phyloP scores from a whole-genome alignment of 2,329 filamentous ascomycete species.

The Allantophomopsis cytisporea region DNA sequence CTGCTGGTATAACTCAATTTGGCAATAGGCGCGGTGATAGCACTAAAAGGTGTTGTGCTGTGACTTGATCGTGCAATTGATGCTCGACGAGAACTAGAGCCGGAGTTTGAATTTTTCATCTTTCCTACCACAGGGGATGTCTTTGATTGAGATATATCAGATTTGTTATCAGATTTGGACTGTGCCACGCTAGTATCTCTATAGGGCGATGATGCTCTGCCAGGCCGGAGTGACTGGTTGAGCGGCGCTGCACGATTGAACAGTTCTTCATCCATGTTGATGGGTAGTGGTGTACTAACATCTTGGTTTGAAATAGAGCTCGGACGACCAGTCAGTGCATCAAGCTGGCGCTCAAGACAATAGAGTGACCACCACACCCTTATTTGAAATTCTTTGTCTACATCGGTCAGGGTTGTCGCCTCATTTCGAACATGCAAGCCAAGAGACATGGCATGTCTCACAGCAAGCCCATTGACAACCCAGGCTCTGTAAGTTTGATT shows the following conservation, averaged over 20 bases:
- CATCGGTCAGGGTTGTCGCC: slow-evolving; percentile 6
- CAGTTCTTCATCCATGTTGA: slow-evolving; percentile 9
- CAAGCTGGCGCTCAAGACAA: slow-evolving; percentile 10
- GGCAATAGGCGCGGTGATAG: slow-evolving; percentile 4
- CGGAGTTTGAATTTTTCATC: background rate
- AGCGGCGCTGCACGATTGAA: slow-evolving; percentile 2
- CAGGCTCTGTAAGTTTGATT: slow-evolving; percentile 8
- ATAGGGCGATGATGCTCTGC: too few relatives aligned
- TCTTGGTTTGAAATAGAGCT: slow-evolving; percentile 13
- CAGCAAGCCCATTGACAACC: slow-evolving; percentile 11
- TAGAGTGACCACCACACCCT: slow-evolving; percentile 15
- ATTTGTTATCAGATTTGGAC: background rate
- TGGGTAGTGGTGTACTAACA: slow-evolving; percentile 12
- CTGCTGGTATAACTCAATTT: slow-evolving; percentile 6
- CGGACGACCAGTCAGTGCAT: slow-evolving; percentile 13
- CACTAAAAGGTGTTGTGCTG: background rate
- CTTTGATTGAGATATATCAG: background rate
- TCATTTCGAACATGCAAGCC: slow-evolving; percentile 12
- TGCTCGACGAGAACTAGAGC: background rate
- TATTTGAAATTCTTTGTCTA: slow-evolving; percentile 12
- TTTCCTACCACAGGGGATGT: background rate
- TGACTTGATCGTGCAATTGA: background rate
- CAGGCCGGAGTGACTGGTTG: slow-evolving; percentile 1
- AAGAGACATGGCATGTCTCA: slow-evolving; percentile 10
- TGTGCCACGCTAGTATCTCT: too few relatives aligned